These are phyloP conservation scores for Pleurotus tuber-regium DNA, from an alignment of 768 basidiomycete species.

Conservation along the genomic window DNA sequence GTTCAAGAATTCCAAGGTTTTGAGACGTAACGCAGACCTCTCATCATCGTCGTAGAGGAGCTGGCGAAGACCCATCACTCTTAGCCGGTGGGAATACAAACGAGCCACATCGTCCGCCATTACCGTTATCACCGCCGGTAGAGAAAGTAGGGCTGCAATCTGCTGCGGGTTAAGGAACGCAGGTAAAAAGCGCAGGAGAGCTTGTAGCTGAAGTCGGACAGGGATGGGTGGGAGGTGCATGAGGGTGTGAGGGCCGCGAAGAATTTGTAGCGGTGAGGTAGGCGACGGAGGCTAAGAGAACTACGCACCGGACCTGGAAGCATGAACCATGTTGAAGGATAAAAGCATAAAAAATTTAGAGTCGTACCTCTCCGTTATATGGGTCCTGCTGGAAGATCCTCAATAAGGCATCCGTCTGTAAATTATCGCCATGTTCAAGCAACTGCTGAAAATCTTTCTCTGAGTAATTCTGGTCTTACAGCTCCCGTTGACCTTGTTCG, in stretches of 20 bases:
- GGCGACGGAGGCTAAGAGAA: conserved; percentile 65
- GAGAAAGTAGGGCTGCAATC: conserved; percentile 53
- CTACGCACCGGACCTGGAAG: conserved; percentile 66
- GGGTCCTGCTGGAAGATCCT: conserved; percentile 65
- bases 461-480: conserved; percentile 26
- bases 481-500: conserved; percentile 15
- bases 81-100: conserved; percentile 41
- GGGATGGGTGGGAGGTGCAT: conserved; percentile 58
- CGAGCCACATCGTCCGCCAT: conserved; percentile 28
- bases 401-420: conserved; percentile 69
- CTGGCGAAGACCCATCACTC: conserved; percentile 12
- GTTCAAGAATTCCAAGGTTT: conserved; percentile 82
- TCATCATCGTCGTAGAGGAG: conserved; percentile 43
- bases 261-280: conserved; percentile 67
- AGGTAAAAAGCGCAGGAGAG: conserved; percentile 68
- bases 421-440: conserved; percentile 75
- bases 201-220: conserved; percentile 74
- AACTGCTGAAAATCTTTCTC: conserved; percentile 70
- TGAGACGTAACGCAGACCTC: conserved; percentile 68
- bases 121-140: conserved; percentile 16
- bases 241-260: conserved; percentile 70
- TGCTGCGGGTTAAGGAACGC: conserved; percentile 62
- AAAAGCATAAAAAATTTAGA: conserved; percentile 3
- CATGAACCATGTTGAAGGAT: not conserved
- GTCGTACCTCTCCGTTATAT: conserved; percentile 59